Base-by-base conservation (phyloP, 2,329 filamentous ascomycete genomes). In the Xenosphaeropsis pyriputrescens region DNA sequence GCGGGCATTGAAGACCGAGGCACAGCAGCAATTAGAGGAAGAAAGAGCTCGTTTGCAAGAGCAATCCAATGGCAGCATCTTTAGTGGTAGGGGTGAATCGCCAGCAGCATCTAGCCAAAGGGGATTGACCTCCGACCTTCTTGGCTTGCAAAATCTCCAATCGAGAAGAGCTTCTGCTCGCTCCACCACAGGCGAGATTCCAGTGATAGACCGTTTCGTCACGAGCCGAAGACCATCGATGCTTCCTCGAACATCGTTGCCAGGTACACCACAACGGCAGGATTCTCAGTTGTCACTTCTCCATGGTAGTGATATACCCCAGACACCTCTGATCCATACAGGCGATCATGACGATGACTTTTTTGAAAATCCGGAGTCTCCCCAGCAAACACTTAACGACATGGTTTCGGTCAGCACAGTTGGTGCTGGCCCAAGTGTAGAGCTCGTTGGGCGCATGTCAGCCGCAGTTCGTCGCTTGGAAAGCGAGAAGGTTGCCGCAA, bases 391-490 rank as follows among this genome's bases (percentile, higher is more conserved):
- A 6, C 71, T 83, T 41, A 81, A 86, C 47, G 88, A 94, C 50
- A 81, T 93, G 63, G 72, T 91, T 19, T 93, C 85, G 2, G 83
- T 85, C 6, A 93, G 86, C 1, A 95, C 89, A 0, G 81, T 85
- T 7, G 89, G 79, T 0, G 88, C 89, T 0, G 91, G 91, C 0
- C 91, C 91, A 0, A 89, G 82, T 0, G 89, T 98, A 1, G 89
- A 96, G 59, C 72, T 98, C 1, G 88, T 98, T 13, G 91, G 96
- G 60, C 75, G 89, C 38, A 93, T 98, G 85, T 93, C 84, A 52
- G 85, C 88, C 2, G 85, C 86, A 0, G 88, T 98, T 33, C 81
- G 91, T 8, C 75, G 89, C 5, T 67, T 98, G 0, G 91, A 98
- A 55, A 85, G 77, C 35, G 91, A 98, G 55, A 93, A 93, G 54